Conservation (phyloP, 2,329 filamentous ascomycete species). For the Plenodomus tracheiphilus region DNA sequence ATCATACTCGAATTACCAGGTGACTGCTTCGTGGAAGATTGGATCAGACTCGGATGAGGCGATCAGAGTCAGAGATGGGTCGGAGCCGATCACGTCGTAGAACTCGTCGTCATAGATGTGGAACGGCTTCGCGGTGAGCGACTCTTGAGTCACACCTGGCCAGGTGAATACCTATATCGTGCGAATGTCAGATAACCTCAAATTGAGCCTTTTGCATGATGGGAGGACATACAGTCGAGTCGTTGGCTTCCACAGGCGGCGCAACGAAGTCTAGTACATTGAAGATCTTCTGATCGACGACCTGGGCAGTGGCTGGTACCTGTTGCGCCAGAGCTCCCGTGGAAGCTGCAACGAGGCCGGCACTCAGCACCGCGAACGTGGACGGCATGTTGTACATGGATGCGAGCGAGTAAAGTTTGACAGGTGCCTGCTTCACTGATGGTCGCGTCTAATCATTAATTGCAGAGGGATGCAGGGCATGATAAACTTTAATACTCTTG, state of each 20-base stretch:
- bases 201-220: background rate
- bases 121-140: conserved; percentile 25
- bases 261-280: conserved; percentile 24
- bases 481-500: background rate
- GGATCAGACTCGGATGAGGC: conserved; percentile 26
- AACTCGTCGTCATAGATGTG: conserved; percentile 32
- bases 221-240: conserved; percentile 17
- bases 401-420: too few species aligned
- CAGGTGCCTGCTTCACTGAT: too few species aligned
- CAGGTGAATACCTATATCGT: conserved; percentile 20
- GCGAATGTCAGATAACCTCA: background rate
- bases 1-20: conserved; percentile 13
- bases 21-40: conserved; percentile 30
- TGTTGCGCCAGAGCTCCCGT: conserved; percentile 16
- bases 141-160: conserved; percentile 24
- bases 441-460: too few species aligned
- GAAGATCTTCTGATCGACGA: conserved; percentile 25
- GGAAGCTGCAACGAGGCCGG: conserved; percentile 8
- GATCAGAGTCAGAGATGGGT: conserved; percentile 26
- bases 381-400: conserved; percentile 8
- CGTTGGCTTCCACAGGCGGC: conserved; percentile 22
- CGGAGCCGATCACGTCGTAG: conserved; percentile 26
- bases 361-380: conserved; percentile 7
- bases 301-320: conserved; percentile 24
- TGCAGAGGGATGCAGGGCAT: background rate